Conservation (phyloP, 2,329 filamentous ascomycete genomes). For the Botrytis elliptica region DNA sequence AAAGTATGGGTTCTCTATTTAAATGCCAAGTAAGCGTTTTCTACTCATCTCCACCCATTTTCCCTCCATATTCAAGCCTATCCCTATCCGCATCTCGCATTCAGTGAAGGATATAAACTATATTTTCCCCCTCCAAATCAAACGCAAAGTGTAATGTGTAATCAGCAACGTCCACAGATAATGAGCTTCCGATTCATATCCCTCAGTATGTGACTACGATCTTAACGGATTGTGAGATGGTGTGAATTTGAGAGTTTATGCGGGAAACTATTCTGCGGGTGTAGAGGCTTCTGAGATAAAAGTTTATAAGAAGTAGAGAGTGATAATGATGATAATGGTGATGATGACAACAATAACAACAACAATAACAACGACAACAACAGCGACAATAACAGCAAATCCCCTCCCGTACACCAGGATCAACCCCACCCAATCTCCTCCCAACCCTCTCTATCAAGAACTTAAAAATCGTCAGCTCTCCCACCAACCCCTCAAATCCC, state of each 20-base stretch:
- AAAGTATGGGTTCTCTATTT: neutral
- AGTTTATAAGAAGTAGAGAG: neutral
- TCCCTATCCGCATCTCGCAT: too few relatives aligned
- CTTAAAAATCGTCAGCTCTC: neutral
- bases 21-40: neutral
- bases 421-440: too few relatives aligned
- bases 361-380: too few relatives aligned
- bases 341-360: too few relatives aligned
- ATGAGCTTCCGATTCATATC: neutral
- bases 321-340: neutral
- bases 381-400: neutral
- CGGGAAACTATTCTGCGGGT: neutral
- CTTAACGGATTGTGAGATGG: neutral
- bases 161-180: neutral
- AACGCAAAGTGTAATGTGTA: neutral
- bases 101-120: too few relatives aligned
- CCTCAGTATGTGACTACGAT: neutral
- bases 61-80: neutral
- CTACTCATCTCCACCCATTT: neutral
- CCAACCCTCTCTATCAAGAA: too few relatives aligned
- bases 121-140: neutral
- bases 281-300: fast-evolving
- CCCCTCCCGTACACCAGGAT: too few relatives aligned
- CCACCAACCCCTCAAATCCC: neutral
- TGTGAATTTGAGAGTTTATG: neutral